Conservation (phyloP, 805 yeast species). For the Spathaspora arborariae region DNA sequence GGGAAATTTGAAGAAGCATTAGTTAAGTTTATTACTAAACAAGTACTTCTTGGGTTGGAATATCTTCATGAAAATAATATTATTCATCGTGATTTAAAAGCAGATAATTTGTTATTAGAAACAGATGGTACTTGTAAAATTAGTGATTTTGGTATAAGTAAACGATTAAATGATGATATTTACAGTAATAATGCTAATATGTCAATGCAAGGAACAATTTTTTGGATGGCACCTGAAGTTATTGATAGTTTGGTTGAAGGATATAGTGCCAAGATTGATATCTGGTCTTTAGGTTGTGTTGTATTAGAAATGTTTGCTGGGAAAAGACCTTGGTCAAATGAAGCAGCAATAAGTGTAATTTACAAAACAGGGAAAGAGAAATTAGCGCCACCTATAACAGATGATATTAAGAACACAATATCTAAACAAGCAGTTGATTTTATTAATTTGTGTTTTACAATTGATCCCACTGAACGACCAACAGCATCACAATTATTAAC, state of each 20-base stretch:
- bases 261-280: conserved; percentile 95
- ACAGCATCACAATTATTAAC: conserved; percentile 66
- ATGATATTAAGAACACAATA: conserved; percentile 68
- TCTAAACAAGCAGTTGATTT: conserved; percentile 66
- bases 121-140: conserved; percentile 92
- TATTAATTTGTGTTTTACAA: conserved; percentile 66
- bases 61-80: conserved; percentile 86
- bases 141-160: conserved; percentile 95
- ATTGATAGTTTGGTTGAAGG: conserved; percentile 84
- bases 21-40: conserved; percentile 69
- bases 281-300: conserved; percentile 98
- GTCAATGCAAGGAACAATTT: conserved; percentile 98
- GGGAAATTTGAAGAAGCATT: conserved; percentile 82
- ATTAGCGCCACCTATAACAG: conserved; percentile 93
- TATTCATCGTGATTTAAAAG: conserved; percentile 89
- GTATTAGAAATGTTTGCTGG: conserved; percentile 98
- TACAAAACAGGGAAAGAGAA: conserved; percentile 81
- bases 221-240: conserved; percentile 99
- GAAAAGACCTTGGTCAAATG: conserved; percentile 94
- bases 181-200: conserved; percentile 89
- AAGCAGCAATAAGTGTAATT: conserved; percentile 93
- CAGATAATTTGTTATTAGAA: conserved; percentile 86
- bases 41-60: conserved; percentile 80
- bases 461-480: conserved; percentile 81
- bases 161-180: conserved; percentile 59